Conservation (phyloP, 306 rosid genomes). For the Cucumis melo region DNA sequence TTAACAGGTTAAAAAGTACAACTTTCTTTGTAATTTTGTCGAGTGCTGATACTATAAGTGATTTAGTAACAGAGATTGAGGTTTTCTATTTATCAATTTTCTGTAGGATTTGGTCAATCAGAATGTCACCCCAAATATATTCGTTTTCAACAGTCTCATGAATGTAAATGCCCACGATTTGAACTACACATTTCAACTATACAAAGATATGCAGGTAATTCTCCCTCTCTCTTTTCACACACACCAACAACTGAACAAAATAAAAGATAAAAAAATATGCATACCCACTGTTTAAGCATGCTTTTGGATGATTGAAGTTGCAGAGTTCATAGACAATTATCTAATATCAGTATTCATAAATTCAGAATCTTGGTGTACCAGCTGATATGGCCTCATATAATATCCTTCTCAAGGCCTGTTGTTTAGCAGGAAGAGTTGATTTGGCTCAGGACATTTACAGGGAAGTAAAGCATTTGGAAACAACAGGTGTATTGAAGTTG, state of each 20-base stretch:
- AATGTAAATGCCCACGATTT: conserved; percentile 75
- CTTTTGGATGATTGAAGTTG: not conserved
- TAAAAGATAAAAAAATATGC: not conserved
- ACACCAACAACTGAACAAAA: not conserved
- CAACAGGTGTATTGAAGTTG: conserved; percentile 56
- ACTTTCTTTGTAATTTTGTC: not conserved
- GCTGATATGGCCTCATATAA: conserved; percentile 84
- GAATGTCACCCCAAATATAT: conserved; percentile 73
- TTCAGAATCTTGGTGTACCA: conserved; percentile 58
- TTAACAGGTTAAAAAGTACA: not conserved
- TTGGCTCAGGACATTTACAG: conserved; percentile 67
- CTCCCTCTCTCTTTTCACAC: not conserved
- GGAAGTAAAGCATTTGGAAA: conserved; percentile 77
- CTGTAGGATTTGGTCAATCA: conserved; percentile 70
- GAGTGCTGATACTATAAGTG: not conserved
- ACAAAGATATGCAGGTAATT: conserved; percentile 61
- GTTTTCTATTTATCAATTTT: conserved; percentile 16
- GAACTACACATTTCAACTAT: conserved; percentile 49
- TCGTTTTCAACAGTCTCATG: conserved; percentile 93
- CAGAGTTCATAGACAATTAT: not conserved
- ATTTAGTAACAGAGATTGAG: not conserved
- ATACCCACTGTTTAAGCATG: not conserved
- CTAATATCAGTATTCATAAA: conserved; percentile 5
- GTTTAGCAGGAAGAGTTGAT: conserved; percentile 90
- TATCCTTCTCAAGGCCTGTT: conserved; percentile 83